Conservation (phyloP, 768 basidiomycete genomes). For the Lactifluus pinguis region DNA sequence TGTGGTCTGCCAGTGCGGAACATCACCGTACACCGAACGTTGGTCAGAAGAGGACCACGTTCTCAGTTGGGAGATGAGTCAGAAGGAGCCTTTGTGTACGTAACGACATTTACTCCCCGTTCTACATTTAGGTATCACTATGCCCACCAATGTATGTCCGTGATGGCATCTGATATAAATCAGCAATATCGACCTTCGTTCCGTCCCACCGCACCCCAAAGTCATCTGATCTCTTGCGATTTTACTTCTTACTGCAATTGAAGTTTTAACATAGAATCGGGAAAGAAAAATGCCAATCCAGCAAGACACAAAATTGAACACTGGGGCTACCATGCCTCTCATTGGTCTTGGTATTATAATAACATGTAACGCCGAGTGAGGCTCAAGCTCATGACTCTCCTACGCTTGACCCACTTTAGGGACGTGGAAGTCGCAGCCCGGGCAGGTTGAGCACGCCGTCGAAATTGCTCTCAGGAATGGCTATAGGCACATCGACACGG, state of each 20-base stretch:
- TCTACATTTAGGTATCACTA: no score
- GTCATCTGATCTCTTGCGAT: background rate
- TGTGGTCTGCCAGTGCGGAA: no score
- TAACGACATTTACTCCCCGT: no score
- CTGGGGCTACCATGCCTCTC: slow-evolving; percentile 61
- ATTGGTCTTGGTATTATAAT: slow-evolving; percentile 39
- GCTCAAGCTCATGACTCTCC: background rate
- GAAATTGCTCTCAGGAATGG: slow-evolving; percentile 63
- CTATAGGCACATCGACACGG: slow-evolving; percentile 68
- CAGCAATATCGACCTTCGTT: no score
- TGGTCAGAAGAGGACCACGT: no score
- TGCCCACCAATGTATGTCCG: no score
- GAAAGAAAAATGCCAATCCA: slow-evolving; percentile 5
- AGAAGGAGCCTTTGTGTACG: no score
- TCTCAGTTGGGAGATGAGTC: no score
- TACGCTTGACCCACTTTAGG: slow-evolving; percentile 29
- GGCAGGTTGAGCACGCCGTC: slow-evolving; percentile 66
- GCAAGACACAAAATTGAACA: slow-evolving; percentile 47
- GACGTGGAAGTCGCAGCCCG: slow-evolving; percentile 72
- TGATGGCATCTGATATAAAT: no score
- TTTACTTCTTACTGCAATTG: background rate
- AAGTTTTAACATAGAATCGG: background rate
- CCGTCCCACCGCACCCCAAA: background rate
- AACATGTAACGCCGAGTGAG: slow-evolving; percentile 32
- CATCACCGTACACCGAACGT: no score